Evolutionary conservation across 441 rosid species (phyloP).

Genomic region (Adansonia rubrostipa): DNA sequence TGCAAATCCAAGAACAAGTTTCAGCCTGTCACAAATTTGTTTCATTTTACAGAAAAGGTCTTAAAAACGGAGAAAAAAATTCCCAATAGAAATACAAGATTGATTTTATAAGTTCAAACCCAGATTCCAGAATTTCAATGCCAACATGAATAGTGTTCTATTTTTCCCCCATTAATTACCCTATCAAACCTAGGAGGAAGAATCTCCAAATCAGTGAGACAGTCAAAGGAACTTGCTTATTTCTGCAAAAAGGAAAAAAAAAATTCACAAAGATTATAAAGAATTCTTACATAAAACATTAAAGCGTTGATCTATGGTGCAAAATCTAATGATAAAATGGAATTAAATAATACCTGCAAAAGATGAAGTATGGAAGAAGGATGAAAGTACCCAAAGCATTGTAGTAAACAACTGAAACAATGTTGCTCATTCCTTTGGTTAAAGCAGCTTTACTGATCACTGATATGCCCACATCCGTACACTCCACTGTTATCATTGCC

Average conservation of each 20-base stretch:
- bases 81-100: not conserved
- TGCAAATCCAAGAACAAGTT: conserved; percentile 26
- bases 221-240: conserved; percentile 38
- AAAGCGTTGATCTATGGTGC: not conserved
- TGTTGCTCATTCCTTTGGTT: conserved; percentile 48
- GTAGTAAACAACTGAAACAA: conserved; percentile 47
- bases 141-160: not conserved
- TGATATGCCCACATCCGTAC: conserved; percentile 45
- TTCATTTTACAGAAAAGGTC: not conserved
- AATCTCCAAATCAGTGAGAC: conserved; percentile 37
- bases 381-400: conserved; percentile 46
- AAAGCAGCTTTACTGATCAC: conserved; percentile 51
- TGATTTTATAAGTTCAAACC: not conserved
- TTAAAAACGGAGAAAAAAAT: not conserved
- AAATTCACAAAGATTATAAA: not conserved
- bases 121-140: not conserved
- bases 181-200: conserved; percentile 47
- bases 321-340: not conserved
- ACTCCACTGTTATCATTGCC: conserved; percentile 57
- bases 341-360: conserved; percentile 36
- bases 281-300: not conserved
- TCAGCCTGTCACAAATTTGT: not conserved
- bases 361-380: conserved; percentile 46
- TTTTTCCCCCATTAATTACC: conserved; percentile 29
- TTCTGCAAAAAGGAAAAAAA: conserved; percentile 34